Conservation (phyloP, 116 monocot species). For the Cymodocea nodosa region DNA sequence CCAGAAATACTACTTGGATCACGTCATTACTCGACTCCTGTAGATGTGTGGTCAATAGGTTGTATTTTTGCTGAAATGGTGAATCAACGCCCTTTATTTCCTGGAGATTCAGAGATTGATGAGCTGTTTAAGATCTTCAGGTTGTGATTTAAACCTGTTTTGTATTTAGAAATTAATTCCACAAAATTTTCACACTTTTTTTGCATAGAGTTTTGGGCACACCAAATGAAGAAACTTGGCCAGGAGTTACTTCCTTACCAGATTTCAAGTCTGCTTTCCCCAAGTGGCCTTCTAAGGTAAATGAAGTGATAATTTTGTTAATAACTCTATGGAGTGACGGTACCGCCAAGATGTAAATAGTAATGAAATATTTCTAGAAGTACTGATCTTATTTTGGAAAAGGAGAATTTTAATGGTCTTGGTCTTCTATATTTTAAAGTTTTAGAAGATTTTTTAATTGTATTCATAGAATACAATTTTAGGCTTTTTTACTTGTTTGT, state of each 20-base stretch:
- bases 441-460: no score
- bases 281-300: conserved; percentile 79
- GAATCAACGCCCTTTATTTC: conserved; percentile 74
- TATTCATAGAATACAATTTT: no score
- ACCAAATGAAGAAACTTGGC: conserved; percentile 90
- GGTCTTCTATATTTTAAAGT: no score
- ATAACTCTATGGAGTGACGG: no score
- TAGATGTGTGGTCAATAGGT: conserved; percentile 95
- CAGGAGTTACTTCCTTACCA: conserved; percentile 78
- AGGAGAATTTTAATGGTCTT: no score
- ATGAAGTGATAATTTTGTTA: no score
- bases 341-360: no score
- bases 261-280: conserved; percentile 90
- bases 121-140: conserved; percentile 97
- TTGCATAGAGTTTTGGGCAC: conserved; percentile 59
- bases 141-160: conserved; percentile 12
- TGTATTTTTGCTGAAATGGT: conserved; percentile 99
- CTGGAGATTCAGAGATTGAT: conserved; percentile 97
- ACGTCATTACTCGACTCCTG: conserved; percentile 83
- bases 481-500: no score
- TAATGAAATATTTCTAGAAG: no score
- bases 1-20: conserved; percentile 94
- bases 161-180: neutral
- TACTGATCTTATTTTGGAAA: no score
- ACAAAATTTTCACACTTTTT: neutral